These are phyloP conservation scores for Phytophthora podocarpi DNA, from an alignment of 352 stramenopile genomes.

Conservation along the genomic window DNA sequence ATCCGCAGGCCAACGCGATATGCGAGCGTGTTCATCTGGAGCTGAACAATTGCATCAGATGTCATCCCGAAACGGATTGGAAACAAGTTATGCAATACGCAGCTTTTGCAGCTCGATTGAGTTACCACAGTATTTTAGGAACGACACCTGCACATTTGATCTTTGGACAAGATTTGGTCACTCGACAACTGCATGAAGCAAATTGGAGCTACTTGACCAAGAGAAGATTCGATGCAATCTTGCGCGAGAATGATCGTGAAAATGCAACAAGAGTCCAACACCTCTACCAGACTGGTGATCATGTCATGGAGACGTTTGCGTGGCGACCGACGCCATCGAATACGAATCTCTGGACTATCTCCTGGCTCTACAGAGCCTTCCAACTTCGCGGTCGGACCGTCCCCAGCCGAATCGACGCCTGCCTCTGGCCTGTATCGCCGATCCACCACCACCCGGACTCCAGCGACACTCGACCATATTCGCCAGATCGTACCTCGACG, in stretches of 20 bases:
- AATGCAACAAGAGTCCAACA: neutral
- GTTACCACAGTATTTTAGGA: slow-evolving; percentile 5
- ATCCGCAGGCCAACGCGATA: slow-evolving; percentile 3
- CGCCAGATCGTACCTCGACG: neutral
- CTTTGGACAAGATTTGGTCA: slow-evolving; percentile 7
- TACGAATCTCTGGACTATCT: too few relatives aligned
- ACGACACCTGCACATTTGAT: neutral
- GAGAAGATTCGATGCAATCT: neutral
- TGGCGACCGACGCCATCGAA: too few relatives aligned
- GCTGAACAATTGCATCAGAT: slow-evolving; percentile 7
- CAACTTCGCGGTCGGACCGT: too few relatives aligned
- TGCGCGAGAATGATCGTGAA: slow-evolving; percentile 6
- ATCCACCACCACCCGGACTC: too few relatives aligned
- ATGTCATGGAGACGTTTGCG: too few relatives aligned
- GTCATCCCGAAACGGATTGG: neutral
- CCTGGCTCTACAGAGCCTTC: too few relatives aligned
- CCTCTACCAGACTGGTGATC: too few relatives aligned
- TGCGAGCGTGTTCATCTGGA: slow-evolving; percentile 7
- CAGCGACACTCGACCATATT: neutral
- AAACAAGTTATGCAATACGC: neutral
- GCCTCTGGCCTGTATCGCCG: too few relatives aligned
- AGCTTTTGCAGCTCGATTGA: neutral
- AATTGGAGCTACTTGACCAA: slow-evolving; percentile 8
- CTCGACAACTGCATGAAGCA: neutral
- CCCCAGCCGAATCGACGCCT: too few relatives aligned